Evolutionary conservation across 2,329 filamentous ascomycete species (phyloP).

Genomic region (Chaetomium sp.): DNA sequence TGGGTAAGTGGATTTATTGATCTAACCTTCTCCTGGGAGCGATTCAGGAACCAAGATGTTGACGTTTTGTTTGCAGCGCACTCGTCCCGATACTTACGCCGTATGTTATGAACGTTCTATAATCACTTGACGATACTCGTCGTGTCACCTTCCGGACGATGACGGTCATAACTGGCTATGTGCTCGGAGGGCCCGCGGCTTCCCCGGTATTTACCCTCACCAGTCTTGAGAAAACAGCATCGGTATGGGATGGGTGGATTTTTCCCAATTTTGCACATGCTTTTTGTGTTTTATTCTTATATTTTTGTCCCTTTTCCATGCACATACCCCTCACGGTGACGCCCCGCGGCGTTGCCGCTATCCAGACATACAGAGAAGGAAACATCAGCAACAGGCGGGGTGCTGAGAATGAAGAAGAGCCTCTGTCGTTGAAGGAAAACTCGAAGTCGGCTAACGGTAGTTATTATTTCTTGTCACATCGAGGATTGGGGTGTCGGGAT

Average conservation of each 20-base stretch:
- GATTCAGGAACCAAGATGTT: not conserved
- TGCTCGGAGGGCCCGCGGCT: not conserved
- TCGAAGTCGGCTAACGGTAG: not conserved
- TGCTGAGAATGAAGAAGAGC: not conserved
- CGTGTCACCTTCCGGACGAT: not conserved
- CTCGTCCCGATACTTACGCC: conserved; percentile 22
- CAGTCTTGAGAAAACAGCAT: conserved; percentile 9
- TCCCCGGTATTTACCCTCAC: not conserved
- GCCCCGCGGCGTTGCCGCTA: conserved; percentile 17
- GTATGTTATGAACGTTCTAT: conserved; percentile 23
- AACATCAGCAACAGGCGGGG: conserved; percentile 1
- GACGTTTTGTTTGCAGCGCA: conserved; percentile 14
- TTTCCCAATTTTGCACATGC: conserved; percentile 18
- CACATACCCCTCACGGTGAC: conserved; percentile 22
- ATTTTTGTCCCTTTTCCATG: conserved; percentile 1
- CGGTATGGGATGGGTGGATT: conserved; percentile 10
- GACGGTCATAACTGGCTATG: too few species aligned
- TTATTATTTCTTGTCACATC: too few species aligned
- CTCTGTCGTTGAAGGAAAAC: not conserved
- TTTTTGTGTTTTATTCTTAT: not conserved
- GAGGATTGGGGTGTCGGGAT: not conserved
- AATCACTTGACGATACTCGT: not conserved
- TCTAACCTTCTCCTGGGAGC: not conserved
- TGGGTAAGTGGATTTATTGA: conserved; percentile 59
- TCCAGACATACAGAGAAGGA: conserved; percentile 6